phyloP scores from a whole-genome alignment of 352 stramenopile genomes.

The Pilasporangium apinafurcum region DNA sequence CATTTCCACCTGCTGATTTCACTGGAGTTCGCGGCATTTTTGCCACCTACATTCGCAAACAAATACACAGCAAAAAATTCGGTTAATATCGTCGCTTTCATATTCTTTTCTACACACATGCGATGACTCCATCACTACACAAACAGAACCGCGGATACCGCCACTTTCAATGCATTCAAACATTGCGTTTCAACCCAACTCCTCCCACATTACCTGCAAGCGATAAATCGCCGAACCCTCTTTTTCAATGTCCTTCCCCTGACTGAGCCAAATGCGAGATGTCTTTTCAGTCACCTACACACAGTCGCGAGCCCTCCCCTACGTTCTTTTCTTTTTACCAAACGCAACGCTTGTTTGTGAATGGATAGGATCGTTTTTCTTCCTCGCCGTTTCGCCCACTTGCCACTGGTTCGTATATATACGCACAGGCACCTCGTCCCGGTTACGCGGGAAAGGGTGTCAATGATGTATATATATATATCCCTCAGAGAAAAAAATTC shows the following conservation, averaged over 20 bases:
- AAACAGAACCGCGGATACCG: not conserved
- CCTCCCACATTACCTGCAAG: not conserved
- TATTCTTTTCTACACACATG: too few species aligned
- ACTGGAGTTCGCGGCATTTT: slow-evolving; percentile 4
- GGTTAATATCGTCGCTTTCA: too few species aligned
- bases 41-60: not conserved
- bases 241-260: slow-evolving; percentile 16
- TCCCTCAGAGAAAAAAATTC: too few species aligned
- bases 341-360: not conserved
- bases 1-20: slow-evolving; percentile 1
- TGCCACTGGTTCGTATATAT: slow-evolving; percentile 7
- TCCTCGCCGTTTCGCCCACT: slow-evolving; percentile 8
- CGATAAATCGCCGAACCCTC: slow-evolving; percentile 2
- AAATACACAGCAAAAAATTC: not conserved
- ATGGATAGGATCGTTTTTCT: slow-evolving; percentile 1
- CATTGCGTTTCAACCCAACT: too few species aligned
- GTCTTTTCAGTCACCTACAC: slow-evolving; percentile 42
- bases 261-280: slow-evolving; percentile 8
- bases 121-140: not conserved
- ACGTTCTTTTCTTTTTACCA: slow-evolving; percentile 2
- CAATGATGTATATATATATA: not conserved
- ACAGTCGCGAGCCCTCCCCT: slow-evolving; percentile 2
- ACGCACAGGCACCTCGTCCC: not conserved
- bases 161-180: slow-evolving; percentile 5
- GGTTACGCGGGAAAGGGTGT: not conserved